Conservation (phyloP, 305 asterid species). For the Fraxinus greggii region DNA sequence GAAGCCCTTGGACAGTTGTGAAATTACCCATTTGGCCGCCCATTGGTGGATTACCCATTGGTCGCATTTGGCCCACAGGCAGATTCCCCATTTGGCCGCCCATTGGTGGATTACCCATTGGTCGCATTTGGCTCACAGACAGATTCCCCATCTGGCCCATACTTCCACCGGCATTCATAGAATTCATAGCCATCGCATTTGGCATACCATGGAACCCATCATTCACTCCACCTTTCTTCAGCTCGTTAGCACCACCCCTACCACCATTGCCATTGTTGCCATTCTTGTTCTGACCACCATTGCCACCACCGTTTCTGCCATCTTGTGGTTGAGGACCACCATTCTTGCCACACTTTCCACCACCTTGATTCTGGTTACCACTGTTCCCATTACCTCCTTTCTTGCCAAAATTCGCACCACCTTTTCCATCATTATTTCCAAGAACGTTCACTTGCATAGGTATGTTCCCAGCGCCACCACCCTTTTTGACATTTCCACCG, state of each 20-base stretch:
- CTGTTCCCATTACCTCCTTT: constrained; percentile 31
- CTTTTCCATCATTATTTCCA: constrained; percentile 8
- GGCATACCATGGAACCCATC: constrained; percentile 36
- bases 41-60: constrained; percentile 17
- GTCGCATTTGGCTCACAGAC: constrained; percentile 15
- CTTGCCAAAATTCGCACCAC: constrained; percentile 26
- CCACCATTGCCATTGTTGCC: constrained; percentile 22
- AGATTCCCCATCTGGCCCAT: constrained; percentile 26
- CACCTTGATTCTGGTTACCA: constrained; percentile 32
- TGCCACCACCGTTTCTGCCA: constrained; percentile 10
- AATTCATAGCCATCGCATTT: constrained; percentile 46
- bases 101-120: constrained; percentile 12
- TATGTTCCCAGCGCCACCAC: constrained; percentile 20
- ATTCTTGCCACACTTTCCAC: constrained; percentile 34
- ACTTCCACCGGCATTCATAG: constrained; percentile 29
- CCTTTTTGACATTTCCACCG: constrained; percentile 4
- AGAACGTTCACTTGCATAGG: constrained; percentile 29
- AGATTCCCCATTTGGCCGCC: constrained; percentile 5
- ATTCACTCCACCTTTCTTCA: background rate
- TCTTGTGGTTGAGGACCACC: constrained; percentile 3
- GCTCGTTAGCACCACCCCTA: constrained; percentile 19
- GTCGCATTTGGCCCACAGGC: constrained; percentile 15
- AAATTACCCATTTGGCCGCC: constrained; percentile 13
- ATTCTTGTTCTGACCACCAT: constrained; percentile 27
- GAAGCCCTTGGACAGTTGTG: constrained; percentile 24